Conservation (phyloP, 352 stramenopile genomes). For the Phytophthora hibernalis region DNA sequence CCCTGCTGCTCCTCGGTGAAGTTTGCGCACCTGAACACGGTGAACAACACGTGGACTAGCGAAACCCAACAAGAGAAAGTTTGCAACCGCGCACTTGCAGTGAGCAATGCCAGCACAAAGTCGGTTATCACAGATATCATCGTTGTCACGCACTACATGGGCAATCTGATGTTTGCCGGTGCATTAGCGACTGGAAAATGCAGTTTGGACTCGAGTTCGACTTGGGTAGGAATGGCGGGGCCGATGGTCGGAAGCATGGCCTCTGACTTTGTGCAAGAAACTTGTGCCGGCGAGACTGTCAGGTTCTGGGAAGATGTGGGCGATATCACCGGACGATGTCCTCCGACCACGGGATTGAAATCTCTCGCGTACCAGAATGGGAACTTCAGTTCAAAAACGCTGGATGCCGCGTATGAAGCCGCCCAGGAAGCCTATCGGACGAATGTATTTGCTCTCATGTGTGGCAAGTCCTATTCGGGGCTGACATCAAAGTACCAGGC, state of each 20-base stretch:
- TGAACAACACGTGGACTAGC: slow-evolving; percentile 27
- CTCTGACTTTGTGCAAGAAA: slow-evolving; percentile 27
- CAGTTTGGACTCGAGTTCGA: slow-evolving; percentile 27
- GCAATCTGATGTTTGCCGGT: slow-evolving; percentile 30
- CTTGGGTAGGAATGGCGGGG: slow-evolving; percentile 40
- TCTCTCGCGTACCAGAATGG: slow-evolving; percentile 43
- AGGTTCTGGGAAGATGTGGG: slow-evolving; percentile 25
- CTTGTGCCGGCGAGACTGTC: slow-evolving; percentile 20
- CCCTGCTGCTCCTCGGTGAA: slow-evolving; percentile 29
- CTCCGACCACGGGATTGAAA: slow-evolving; percentile 29
- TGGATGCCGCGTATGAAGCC: slow-evolving; percentile 33
- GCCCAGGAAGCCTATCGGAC: slow-evolving; percentile 34
- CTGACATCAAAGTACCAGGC: slow-evolving; percentile 31
- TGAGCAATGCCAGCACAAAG: slow-evolving; percentile 17
- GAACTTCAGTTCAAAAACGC: slow-evolving; percentile 16
- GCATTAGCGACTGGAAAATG: slow-evolving; percentile 30
- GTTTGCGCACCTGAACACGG: slow-evolving; percentile 21
- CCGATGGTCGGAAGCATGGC: slow-evolving; percentile 35
- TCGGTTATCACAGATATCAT: slow-evolving; percentile 27
- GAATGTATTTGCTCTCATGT: slow-evolving; percentile 40
- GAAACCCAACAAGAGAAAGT: slow-evolving; percentile 22
- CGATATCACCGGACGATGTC: slow-evolving; percentile 28
- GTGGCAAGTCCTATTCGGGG: slow-evolving; percentile 34
- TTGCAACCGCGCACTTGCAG: slow-evolving; percentile 20
- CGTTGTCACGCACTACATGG: slow-evolving; percentile 33